Base-by-base conservation (phyloP, 441 rosid genomes). In the Aleurites moluccanus region DNA sequence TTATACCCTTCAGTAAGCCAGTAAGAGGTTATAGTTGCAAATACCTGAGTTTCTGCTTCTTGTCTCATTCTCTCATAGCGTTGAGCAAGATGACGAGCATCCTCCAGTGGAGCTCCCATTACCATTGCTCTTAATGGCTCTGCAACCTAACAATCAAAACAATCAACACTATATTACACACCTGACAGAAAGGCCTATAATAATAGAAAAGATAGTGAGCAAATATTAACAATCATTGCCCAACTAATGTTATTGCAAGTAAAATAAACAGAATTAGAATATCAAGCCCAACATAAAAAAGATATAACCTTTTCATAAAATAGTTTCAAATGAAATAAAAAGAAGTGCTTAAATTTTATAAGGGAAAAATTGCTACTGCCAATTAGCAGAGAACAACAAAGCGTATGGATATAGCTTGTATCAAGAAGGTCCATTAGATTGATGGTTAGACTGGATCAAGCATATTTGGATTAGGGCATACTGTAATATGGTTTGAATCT, bases 51-150 rank as follows among this genome's bases (percentile, higher is more conserved):
- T 91, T 92, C 97, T 72, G 92, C 85, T 80, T 94, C 97, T 80
- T 92, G 96, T 69, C 97, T 86, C 90, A 94, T 84, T 78, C 94
- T 84, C 76, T 91, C 94, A 81, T 91, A 92, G 49, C 94, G 91
- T 66, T 91, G 97, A 67, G 98, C 93, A 85, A 94, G 92, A 88
- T 92, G 97, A 18, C 98, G 87, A 15, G 98, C 99, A 83, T 94
- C 99, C 76, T 92, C 98, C 77, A 92, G 75, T 6, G 97, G 98
- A 80, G 98, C 90, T 82, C 94, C 99, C 89, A 83, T 87, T 64
- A 92, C 94, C 98, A 92, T 92, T 63, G 94, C 92, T 78, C 97
- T 88, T 72, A 94, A 75, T 73, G 99, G 97, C 82, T 92, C 99
- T 67, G 98, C 97, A 73, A 94, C 92, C 97, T 92, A 84, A 76